Conservation (phyloP, 331 rosid species). For the Quercus lobata region DNA sequence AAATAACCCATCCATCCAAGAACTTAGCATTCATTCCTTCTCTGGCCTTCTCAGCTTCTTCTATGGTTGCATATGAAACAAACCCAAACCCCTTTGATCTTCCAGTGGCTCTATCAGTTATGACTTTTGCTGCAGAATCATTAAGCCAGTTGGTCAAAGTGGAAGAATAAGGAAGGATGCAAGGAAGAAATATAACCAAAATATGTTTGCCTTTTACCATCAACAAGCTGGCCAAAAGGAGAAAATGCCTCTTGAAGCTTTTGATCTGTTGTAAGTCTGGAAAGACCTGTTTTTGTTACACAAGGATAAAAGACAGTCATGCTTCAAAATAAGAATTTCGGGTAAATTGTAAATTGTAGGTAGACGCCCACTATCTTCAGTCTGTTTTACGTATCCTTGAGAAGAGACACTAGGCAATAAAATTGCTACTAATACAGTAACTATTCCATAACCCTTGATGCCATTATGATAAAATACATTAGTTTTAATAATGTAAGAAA, state of each 20-base stretch:
- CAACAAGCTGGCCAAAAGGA: constrained; percentile 72
- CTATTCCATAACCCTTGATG: neutral
- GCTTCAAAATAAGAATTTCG: neutral
- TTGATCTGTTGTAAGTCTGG: constrained; percentile 75
- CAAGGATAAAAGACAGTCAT: neutral
- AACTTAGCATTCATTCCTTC: constrained; percentile 85
- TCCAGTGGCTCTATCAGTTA: constrained; percentile 73
- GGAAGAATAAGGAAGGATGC: neutral
- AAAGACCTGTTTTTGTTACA: constrained; percentile 60
- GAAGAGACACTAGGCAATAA: neutral
- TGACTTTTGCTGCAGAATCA: constrained; percentile 64
- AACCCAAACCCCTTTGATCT: constrained; percentile 91
- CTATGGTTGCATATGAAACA: constrained; percentile 51
- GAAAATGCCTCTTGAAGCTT: constrained; percentile 73
- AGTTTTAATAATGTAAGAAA: neutral
- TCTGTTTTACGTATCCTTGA: neutral
- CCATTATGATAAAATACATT: neutral
- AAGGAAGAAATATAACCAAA: neutral
- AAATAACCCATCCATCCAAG: constrained; percentile 96
- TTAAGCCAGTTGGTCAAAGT: constrained; percentile 11
- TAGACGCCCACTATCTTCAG: neutral
- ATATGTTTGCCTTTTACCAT: constrained; percentile 34
- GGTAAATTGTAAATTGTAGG: neutral
- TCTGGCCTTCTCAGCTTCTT: constrained; percentile 84
- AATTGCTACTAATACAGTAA: neutral